These are phyloP conservation scores for Aureobasidium sp. DNA, from an alignment of 2,329 filamentous ascomycete genomes.

Conservation along the genomic window DNA sequence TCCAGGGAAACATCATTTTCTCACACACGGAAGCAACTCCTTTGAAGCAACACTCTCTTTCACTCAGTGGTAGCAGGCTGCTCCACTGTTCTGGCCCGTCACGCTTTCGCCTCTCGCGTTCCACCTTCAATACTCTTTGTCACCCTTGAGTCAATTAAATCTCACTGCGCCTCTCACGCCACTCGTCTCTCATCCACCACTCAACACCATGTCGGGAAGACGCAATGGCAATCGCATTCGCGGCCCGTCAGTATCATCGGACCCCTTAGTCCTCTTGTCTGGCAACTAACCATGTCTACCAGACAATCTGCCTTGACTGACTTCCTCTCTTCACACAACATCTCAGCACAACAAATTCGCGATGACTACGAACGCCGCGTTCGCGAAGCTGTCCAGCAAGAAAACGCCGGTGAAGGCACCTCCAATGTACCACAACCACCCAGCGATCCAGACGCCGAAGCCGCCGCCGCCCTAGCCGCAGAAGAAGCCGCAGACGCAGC, in stretches of 20 bases:
- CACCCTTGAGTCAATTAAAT: background rate
- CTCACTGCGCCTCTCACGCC: background rate
- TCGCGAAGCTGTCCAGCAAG: slow-evolving; percentile 37
- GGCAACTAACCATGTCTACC: slow-evolving; percentile 1
- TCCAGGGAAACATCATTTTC: background rate
- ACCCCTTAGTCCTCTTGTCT: background rate
- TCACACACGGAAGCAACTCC: background rate
- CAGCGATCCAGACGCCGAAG: slow-evolving; percentile 23
- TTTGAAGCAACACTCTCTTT: background rate
- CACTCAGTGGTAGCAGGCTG: background rate
- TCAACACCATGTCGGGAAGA: slow-evolving; percentile 26
- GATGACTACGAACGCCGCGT: slow-evolving; percentile 50
- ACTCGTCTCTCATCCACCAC: background rate
- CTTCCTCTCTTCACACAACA: slow-evolving; percentile 58
- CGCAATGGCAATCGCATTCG: slow-evolving; percentile 41
- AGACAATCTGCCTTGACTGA: slow-evolving; percentile 60
- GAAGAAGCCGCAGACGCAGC: slow-evolving; percentile 26
- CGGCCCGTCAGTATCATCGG: slow-evolving; percentile 40
- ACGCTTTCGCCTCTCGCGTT: background rate
- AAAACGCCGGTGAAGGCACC: slow-evolving; percentile 29
- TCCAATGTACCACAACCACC: slow-evolving; percentile 26
- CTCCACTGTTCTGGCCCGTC: background rate
- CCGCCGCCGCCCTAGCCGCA: slow-evolving; percentile 34
- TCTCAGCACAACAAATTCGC: slow-evolving; percentile 57
- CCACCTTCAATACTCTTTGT: background rate